Base-by-base conservation (phyloP, 1,139 yeast genomes). In the Schizosaccharomyces versatilis region DNA sequence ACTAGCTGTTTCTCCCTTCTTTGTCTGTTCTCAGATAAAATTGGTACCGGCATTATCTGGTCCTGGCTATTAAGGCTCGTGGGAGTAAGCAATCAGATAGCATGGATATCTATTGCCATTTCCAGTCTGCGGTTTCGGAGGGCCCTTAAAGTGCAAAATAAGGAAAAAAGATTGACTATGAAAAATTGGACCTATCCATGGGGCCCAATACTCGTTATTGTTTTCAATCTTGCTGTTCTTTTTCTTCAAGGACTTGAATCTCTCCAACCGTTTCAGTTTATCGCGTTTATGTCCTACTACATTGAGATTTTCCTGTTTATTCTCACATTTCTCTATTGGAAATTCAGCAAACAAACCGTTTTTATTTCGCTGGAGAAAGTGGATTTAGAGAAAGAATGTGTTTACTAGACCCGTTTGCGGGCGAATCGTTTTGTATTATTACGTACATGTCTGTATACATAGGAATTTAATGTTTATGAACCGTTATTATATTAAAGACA, bases 211-310 rank as follows among this genome's bases (percentile, higher is more conserved):
- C 10, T 49, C 8, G 41, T 49, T 14, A 39, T 49, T 17, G 10
- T 49, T 15, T 49, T 49, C 3, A 49, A 49, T 12, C 15, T 32
- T 3, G 41, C 36, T 36, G 17, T 49, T 14, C 42, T 49, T 15
- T 12, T 49, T 14, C n/a, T 49, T 9, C 52, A 49, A 17, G 52
- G 52, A 8, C 36, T 14, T 14, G 17, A 38, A 24, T 32, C 39
- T 49, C 24, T 49, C 42, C 17, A 15, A 3, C 52, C 52, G 15
- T 49, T 49, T 38, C 42, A 14, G 9, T 17, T 49, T 14, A 17
- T 38, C 58, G 72, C 78, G 12, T 84, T 78, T 66, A 74, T 78
- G 62, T 70, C 72, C 61, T 71, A 75, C 57, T 78, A 77, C 64
- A 66, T 78, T 63, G 77, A 79, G 55, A 68, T 73, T 52, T 75